A percentile compares a stretch with the other conserved stretches of the same genome.
phyloP scores from a whole-genome alignment of 2,329 filamentous ascomycete species.

The Aureobasidium sp. region DNA sequence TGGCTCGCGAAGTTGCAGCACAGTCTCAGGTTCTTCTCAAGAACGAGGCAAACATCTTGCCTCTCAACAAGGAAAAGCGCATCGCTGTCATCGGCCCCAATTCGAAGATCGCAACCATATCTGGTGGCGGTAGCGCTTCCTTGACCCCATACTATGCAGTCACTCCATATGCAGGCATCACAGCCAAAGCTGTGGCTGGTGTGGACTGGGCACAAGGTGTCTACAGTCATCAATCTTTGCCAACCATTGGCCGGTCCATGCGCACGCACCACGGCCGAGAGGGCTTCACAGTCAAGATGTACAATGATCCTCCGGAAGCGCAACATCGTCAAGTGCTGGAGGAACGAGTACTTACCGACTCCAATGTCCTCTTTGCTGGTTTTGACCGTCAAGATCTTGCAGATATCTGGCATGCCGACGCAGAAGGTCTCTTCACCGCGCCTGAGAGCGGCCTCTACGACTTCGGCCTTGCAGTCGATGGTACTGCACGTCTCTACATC shows the following conservation, averaged over 20 bases:
- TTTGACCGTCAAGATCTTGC: slow-evolving; percentile 22
- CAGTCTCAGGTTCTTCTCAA: slow-evolving; percentile 37
- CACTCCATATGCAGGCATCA: slow-evolving; percentile 8
- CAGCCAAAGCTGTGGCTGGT: background rate
- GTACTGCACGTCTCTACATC: background rate
- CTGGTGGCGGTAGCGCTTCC: slow-evolving; percentile 11
- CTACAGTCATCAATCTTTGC: slow-evolving; percentile 8
- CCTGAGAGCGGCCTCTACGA: slow-evolving; percentile 55
- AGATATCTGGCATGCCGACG: slow-evolving; percentile 31
- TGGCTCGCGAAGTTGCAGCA: slow-evolving; percentile 55
- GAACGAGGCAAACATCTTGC: background rate
- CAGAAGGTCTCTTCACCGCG: slow-evolving; percentile 50
- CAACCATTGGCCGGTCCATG: background rate
- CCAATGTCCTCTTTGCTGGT: slow-evolving; percentile 44
- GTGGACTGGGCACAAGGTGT: slow-evolving; percentile 13
- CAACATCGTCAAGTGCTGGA: slow-evolving; percentile 43
- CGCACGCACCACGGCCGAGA: background rate
- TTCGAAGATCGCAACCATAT: slow-evolving; percentile 41
- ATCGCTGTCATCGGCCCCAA: slow-evolving; percentile 55
- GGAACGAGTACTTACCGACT: slow-evolving; percentile 31
- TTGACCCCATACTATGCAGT: slow-evolving; percentile 7
- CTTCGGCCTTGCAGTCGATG: slow-evolving; percentile 55
- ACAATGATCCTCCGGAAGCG: slow-evolving; percentile 44
- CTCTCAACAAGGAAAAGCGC: slow-evolving; percentile 31
- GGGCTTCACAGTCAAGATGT: slow-evolving; percentile 22